Evolutionary conservation across 2,329 filamentous ascomycete genomes (phyloP).

Genomic region (Escovopsis sp.): DNA sequence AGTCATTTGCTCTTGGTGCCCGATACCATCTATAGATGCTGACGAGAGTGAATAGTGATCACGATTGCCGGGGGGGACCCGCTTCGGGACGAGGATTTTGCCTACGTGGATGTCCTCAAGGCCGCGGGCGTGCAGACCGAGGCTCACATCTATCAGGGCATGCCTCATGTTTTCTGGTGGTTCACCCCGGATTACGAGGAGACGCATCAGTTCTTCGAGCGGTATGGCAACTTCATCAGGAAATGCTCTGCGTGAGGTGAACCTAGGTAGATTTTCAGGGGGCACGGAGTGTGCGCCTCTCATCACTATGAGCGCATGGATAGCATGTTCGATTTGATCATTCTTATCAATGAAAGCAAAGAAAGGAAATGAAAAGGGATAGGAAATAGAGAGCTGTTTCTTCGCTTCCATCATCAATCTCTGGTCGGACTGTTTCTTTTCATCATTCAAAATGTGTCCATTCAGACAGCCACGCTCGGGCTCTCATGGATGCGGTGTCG

Average conservation of each 20-base stretch:
- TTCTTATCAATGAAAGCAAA: too few relatives aligned
- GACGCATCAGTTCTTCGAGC: background rate
- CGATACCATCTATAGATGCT: background rate
- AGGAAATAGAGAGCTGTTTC: too few relatives aligned
- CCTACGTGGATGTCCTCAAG: slow-evolving; percentile 21
- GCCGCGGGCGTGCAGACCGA: slow-evolving; percentile 18
- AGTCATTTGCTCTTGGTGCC: too few relatives aligned
- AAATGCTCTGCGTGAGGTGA: background rate
- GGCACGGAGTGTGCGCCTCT: too few relatives aligned
- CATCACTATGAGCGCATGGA: too few relatives aligned
- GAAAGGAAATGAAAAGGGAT: too few relatives aligned
- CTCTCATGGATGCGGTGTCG: too few relatives aligned
- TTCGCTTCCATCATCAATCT: too few relatives aligned
- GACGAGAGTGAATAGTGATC: slow-evolving; percentile 14
- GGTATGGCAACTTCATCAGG: background rate
- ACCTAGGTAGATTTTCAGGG: too few relatives aligned
- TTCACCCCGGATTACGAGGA: background rate
- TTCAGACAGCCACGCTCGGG: too few relatives aligned
- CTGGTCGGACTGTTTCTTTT: too few relatives aligned
- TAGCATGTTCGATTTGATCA: too few relatives aligned
- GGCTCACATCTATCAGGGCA: slow-evolving; percentile 17
- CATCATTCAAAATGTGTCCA: slow-evolving; percentile 11
- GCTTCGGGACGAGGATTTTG: slow-evolving; percentile 24
- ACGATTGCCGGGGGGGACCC: slow-evolving; percentile 20
- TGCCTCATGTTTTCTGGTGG: slow-evolving; percentile 21